Percentiles rank a stretch among this genome's conserved stretches.
Conservation (phyloP, 441 rosid species). For the Dalechampia spathulata region DNA sequence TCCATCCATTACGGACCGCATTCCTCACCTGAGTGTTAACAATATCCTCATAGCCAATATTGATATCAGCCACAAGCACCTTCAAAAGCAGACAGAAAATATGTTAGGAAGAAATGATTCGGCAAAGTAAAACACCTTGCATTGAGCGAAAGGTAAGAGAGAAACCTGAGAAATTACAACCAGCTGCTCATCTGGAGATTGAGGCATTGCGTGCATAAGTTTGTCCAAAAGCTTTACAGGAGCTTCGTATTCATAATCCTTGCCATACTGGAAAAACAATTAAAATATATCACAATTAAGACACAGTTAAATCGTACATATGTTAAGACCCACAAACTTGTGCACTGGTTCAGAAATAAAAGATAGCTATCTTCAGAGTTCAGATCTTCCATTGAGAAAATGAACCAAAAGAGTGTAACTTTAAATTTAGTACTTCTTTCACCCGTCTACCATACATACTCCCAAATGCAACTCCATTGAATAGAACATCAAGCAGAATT, state of each 20-base stretch:
- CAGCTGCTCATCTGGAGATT: slow-evolving; percentile 80
- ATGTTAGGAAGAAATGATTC: background rate
- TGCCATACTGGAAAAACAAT: slow-evolving; percentile 66
- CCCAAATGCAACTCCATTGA: background rate
- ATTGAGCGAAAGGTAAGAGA: background rate
- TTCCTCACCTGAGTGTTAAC: slow-evolving; percentile 82
- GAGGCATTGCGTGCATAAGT: slow-evolving; percentile 75
- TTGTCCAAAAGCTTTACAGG: slow-evolving; percentile 92
- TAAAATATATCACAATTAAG: background rate
- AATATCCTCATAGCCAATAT: slow-evolving; percentile 87
- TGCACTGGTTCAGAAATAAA: no score
- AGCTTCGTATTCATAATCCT: slow-evolving; percentile 85
- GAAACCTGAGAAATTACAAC: slow-evolving; percentile 91
- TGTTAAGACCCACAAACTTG: no score
- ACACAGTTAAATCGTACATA: no score
- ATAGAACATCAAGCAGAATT: background rate
- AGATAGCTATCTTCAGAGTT: background rate
- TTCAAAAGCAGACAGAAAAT: slow-evolving; percentile 18
- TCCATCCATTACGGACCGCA: background rate
- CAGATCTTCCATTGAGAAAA: slow-evolving; percentile 4
- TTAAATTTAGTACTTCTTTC: background rate
- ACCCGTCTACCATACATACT: background rate
- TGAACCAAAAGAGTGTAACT: background rate
- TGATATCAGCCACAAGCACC: slow-evolving; percentile 97
- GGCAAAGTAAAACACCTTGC: background rate